A percentile compares a stretch with the other conserved stretches of the same genome.
These are phyloP conservation scores for Lactarius deliciosus DNA, from an alignment of 768 basidiomycete genomes.

Conservation along the genomic window DNA sequence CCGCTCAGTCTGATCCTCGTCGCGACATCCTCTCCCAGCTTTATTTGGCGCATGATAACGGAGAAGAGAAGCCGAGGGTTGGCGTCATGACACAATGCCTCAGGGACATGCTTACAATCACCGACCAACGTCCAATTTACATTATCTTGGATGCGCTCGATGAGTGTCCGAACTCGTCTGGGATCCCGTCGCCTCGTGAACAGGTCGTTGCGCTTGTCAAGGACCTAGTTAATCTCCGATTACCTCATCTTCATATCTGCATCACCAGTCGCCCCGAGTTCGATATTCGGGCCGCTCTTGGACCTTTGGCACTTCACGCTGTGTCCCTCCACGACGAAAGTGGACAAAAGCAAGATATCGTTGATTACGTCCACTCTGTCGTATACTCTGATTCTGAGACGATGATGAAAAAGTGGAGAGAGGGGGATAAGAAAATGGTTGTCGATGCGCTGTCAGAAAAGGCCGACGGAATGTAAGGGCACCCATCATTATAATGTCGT, in stretches of 20 bases:
- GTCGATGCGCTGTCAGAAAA: background rate
- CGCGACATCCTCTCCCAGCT: background rate
- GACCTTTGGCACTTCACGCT: background rate
- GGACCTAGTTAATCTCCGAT: background rate
- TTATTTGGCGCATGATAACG: background rate
- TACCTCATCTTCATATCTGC: background rate
- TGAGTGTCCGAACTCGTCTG: background rate
- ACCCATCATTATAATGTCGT: background rate
- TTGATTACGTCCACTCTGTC: background rate
- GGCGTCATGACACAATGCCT: background rate
- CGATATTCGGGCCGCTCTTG: background rate
- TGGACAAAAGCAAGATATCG: background rate
- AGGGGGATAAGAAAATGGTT: background rate
- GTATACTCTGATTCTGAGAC: background rate
- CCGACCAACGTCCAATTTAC: background rate
- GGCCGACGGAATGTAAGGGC: background rate
- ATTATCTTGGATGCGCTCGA: background rate
- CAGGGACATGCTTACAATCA: background rate
- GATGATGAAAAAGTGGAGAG: background rate
- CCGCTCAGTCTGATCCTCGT: background rate
- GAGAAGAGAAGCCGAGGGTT: background rate
- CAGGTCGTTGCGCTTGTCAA: background rate
- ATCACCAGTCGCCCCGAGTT: background rate
- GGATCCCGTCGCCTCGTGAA: background rate
- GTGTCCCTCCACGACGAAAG: background rate